A percentile compares a stretch with the other conserved stretches of the same genome.
These are phyloP conservation scores for Populus nigra DNA, from an alignment of 345 rosid species.

Conservation along the genomic window DNA sequence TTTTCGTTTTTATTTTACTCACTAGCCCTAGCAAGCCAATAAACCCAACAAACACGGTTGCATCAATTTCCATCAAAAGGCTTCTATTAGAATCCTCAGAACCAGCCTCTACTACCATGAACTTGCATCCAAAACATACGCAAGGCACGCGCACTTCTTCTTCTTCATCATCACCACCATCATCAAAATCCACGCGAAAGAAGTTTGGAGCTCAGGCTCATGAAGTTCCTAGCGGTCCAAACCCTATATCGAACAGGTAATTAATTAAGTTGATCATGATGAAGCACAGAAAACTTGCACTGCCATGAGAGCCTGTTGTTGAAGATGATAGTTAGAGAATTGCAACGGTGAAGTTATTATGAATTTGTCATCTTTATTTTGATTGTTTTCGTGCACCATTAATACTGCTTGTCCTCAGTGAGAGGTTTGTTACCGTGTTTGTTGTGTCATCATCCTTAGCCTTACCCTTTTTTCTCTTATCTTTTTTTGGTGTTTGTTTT, in stretches of 20 bases:
- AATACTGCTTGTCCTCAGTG: conserved; percentile 13
- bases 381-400: conserved; percentile 12
- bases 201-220: conserved; percentile 58
- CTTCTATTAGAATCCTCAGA: conserved; percentile 42
- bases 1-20: conserved; percentile 40
- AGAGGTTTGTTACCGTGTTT: conserved; percentile 18
- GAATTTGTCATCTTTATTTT: conserved; percentile 20
- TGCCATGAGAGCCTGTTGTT: background rate
- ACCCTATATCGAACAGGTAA: conserved; percentile 80
- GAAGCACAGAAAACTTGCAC: background rate
- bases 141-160: conserved; percentile 18
- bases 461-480: background rate
- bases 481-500: background rate
- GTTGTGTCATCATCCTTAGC: conserved; percentile 15
- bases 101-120: conserved; percentile 38
- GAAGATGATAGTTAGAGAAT: background rate
- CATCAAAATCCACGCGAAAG: conserved; percentile 22
- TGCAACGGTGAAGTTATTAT: conserved; percentile 8
- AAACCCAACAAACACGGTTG: conserved; percentile 1
- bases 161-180: background rate
- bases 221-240: conserved; percentile 89
- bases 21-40: conserved; percentile 24
- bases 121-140: conserved; percentile 38
- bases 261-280: background rate
- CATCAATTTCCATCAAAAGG: conserved; percentile 38